phyloP scores from a whole-genome alignment of 73 alveolate genomes.

The Blepharisma stoltei region DNA sequence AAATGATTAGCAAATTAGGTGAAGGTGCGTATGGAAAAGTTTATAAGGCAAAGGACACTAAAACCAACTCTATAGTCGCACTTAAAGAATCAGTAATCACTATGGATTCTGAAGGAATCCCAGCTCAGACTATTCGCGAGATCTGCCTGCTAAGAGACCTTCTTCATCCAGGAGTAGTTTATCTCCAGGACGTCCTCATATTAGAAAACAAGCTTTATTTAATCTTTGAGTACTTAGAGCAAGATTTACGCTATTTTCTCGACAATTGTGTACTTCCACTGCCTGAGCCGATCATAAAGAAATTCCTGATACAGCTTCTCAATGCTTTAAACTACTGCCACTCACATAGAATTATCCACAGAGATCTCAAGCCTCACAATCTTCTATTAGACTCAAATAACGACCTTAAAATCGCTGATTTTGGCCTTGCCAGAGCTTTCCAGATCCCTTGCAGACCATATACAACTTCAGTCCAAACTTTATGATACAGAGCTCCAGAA shows the following conservation, averaged over 20 bases:
- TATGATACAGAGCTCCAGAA: conserved; percentile 67
- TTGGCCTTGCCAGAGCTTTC: conserved; percentile 96
- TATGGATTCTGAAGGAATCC: conserved; percentile 89
- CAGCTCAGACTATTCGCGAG: conserved; percentile 88
- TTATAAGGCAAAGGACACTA: conserved; percentile 74
- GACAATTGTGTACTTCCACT: conserved; percentile 14
- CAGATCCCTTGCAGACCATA: conserved; percentile 87
- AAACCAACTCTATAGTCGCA: conserved; percentile 76
- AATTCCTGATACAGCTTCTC: conserved; percentile 62
- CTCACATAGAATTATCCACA: conserved; percentile 86
- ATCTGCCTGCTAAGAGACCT: conserved; percentile 82
- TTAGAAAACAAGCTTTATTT: conserved; percentile 70
- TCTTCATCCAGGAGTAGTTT: conserved; percentile 83
- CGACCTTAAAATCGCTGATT: conserved; percentile 87
- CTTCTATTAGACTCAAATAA: conserved; percentile 73
- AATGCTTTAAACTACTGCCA: conserved; percentile 83
- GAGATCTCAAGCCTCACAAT: conserved; percentile 94
- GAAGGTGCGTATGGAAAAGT: conserved; percentile 94
- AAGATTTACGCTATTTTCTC: conserved; percentile 71
- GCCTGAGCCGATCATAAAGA: conserved; percentile 31
- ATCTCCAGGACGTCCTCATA: conserved; percentile 67
- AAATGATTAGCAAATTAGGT: conserved; percentile 81
- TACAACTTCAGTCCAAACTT: conserved; percentile 55
- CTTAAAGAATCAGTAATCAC: conserved; percentile 79
- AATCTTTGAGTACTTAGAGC: conserved; percentile 73